Percentiles rank a stretch among this genome's conserved stretches.
Conservation (phyloP, 1,284 basidiomycete species). For the Thelephora terrestris region DNA sequence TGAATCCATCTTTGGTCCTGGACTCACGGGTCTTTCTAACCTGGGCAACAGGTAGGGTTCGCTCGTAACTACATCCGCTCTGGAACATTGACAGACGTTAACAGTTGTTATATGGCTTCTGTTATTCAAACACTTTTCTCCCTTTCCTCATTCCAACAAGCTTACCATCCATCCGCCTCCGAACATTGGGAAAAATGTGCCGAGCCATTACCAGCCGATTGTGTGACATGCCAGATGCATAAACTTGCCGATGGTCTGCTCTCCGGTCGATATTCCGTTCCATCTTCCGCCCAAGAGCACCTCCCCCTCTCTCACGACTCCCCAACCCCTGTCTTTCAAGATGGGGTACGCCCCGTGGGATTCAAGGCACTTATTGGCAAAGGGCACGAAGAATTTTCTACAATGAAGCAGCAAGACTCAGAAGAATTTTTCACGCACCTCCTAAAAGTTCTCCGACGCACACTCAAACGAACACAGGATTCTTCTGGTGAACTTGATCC, state of each 20-base stretch:
- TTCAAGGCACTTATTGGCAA: conserved; percentile 90
- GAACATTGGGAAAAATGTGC: conserved; percentile 60
- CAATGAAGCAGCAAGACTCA: conserved; percentile 96
- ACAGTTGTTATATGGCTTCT: conserved; percentile 94
- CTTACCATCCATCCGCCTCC: conserved; percentile 53
- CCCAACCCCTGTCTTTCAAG: conserved; percentile 66
- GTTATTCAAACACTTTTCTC: conserved; percentile 85
- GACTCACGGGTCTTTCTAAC: conserved; percentile 85
- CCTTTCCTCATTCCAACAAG: conserved; percentile 65
- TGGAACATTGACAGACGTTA: background rate
- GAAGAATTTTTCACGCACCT: conserved; percentile 92
- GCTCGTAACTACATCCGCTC: background rate
- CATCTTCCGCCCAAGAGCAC: conserved; percentile 18
- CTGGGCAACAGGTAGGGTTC: conserved; percentile 61
- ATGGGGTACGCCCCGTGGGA: conserved; percentile 73
- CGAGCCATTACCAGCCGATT: conserved; percentile 67
- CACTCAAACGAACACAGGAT: conserved; percentile 40
- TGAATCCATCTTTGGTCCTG: conserved; percentile 83
- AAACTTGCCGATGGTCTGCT: conserved; percentile 91
- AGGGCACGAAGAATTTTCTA: conserved; percentile 91
- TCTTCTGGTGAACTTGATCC: conserved; percentile 37
- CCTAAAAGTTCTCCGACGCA: conserved; percentile 57
- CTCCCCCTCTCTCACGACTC: conserved; percentile 29
- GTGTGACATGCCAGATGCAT: conserved; percentile 90
- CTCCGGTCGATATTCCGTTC: conserved; percentile 77